Percentiles rank a stretch among this genome's conserved stretches.
phyloP scores from a whole-genome alignment of 2,329 filamentous ascomycete genomes.

The Colletotrichum eleusines region DNA sequence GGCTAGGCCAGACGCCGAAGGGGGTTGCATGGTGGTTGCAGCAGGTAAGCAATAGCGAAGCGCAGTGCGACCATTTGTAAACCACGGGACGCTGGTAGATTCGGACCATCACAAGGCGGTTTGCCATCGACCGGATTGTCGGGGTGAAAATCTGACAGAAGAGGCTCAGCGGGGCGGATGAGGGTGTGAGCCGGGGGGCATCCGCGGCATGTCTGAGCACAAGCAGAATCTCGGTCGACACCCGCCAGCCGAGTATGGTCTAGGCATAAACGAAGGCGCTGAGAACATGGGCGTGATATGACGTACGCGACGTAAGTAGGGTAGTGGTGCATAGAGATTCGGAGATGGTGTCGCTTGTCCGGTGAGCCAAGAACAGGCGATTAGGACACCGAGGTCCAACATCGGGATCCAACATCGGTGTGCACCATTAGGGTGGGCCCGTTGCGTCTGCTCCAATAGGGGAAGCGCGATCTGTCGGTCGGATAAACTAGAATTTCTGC shows the following conservation, averaged over 20 bases:
- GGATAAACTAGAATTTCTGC: conserved; percentile 19
- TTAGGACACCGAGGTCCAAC: background rate
- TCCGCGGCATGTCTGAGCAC: conserved; percentile 33
- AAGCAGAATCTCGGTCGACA: conserved; percentile 37
- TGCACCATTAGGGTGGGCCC: background rate
- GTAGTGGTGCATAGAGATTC: background rate
- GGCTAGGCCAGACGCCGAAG: conserved; percentile 25
- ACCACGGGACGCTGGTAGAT: conserved; percentile 1
- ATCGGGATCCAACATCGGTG: background rate
- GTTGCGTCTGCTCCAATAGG: background rate
- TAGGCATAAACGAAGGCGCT: background rate
- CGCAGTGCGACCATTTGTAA: conserved; percentile 24
- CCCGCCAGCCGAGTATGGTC: conserved; percentile 26
- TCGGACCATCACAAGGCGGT: conserved; percentile 32
- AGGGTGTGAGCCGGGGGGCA: conserved; percentile 32
- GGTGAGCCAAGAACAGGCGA: background rate
- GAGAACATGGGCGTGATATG: conserved; percentile 35
- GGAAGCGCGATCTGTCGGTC: conserved; percentile 10
- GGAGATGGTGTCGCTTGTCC: conserved; percentile 5
- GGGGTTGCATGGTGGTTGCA: conserved; percentile 11
- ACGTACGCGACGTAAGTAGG: conserved; percentile 19
- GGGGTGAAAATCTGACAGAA: conserved; percentile 40
- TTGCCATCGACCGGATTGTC: conserved; percentile 32
- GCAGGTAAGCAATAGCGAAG: conserved; percentile 37
- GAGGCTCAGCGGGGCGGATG: conserved; percentile 32